A percentile compares a stretch with the other conserved stretches of the same genome.
Evolutionary conservation across 352 stramenopile genomes (phyloP).

Genomic region (Aphanomyces stellatus): DNA sequence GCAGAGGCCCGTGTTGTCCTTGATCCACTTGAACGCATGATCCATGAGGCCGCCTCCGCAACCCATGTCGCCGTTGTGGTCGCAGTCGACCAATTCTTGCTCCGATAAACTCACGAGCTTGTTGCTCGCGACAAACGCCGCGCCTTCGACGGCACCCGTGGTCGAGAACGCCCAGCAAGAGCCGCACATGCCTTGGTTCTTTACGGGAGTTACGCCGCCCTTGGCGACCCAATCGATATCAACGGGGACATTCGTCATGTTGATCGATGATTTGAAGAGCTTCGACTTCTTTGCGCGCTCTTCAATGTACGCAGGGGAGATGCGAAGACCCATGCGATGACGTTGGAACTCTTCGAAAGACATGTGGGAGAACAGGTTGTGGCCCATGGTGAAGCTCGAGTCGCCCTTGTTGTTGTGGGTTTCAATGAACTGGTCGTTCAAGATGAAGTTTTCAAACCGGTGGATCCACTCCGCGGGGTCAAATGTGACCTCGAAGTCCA

Average conservation of each 20-base stretch:
- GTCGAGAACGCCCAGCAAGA: conserved; percentile 98
- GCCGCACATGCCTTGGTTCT: conserved; percentile 88
- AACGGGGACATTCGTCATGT: conserved; percentile 22
- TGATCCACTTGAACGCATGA: conserved; percentile 95
- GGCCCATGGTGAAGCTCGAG: conserved; percentile 24
- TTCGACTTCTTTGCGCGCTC: conserved; percentile 8
- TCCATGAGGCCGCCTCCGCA: conserved; percentile 98
- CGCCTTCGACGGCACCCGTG: conserved; percentile 96
- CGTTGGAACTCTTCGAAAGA: conserved; percentile 27
- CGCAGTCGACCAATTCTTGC: conserved; percentile 98
- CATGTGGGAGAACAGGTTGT: conserved; percentile 29
- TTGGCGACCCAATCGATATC: conserved; percentile 28
- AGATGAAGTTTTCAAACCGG: conserved; percentile 25
- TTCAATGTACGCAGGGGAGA: conserved; percentile 21
- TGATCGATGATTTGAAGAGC: no score
- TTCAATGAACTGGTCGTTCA: conserved; percentile 29
- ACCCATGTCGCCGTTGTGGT: conserved; percentile 88
- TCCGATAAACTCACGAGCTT: conserved; percentile 92
- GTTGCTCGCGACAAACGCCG: conserved; percentile 88
- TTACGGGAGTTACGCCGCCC: conserved; percentile 52
- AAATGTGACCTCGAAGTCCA: conserved; percentile 10
- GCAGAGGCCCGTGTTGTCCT: conserved; percentile 87
- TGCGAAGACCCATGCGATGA: conserved; percentile 21
- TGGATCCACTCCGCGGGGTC: conserved; percentile 24
- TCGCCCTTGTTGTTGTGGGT: conserved; percentile 21